Conservation (phyloP, 2,329 filamentous ascomycete genomes). For the Chaetomium strumarium region DNA sequence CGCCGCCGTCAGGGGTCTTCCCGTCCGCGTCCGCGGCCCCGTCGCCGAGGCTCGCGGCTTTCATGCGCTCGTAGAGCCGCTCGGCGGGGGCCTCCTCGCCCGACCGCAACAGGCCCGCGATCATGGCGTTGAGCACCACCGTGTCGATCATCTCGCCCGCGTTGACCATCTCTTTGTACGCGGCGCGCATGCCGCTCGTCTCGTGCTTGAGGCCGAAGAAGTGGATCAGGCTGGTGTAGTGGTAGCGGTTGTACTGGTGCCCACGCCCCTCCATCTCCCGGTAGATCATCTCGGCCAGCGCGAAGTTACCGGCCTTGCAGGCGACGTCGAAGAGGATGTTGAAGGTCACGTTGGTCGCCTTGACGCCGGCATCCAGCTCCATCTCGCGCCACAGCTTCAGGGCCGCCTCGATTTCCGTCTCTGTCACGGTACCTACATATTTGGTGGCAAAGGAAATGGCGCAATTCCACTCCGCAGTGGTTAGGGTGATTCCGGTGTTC, state of each 20-base stretch:
- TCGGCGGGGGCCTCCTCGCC: conserved; percentile 73
- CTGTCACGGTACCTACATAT: conserved; percentile 55
- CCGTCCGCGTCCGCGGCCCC: background rate
- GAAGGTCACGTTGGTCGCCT: conserved; percentile 74
- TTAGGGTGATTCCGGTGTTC: conserved; percentile 62
- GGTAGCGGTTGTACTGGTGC: conserved; percentile 67
- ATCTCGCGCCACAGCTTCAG: conserved; percentile 83
- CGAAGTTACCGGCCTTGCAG: conserved; percentile 76
- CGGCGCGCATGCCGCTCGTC: conserved; percentile 64
- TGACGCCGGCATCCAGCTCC: conserved; percentile 64
- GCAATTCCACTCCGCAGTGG: conserved; percentile 69
- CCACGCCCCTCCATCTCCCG: conserved; percentile 70
- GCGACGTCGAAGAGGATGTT: conserved; percentile 89
- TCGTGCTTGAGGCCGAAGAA: conserved; percentile 74
- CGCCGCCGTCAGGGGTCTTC: background rate
- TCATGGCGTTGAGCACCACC: conserved; percentile 77
- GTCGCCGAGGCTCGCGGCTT: conserved; percentile 37
- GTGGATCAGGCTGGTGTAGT: conserved; percentile 75
- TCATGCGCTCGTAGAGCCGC: conserved; percentile 80
- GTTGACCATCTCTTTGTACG: conserved; percentile 78
- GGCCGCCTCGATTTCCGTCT: conserved; percentile 59
- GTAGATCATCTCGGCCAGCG: conserved; percentile 77
- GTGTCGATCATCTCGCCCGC: conserved; percentile 85
- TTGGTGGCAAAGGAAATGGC: conserved; percentile 75
- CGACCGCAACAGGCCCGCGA: conserved; percentile 68